phyloP scores from a whole-genome alignment of 2,329 filamentous ascomycete genomes.

The Talaromyces verruculosus region DNA sequence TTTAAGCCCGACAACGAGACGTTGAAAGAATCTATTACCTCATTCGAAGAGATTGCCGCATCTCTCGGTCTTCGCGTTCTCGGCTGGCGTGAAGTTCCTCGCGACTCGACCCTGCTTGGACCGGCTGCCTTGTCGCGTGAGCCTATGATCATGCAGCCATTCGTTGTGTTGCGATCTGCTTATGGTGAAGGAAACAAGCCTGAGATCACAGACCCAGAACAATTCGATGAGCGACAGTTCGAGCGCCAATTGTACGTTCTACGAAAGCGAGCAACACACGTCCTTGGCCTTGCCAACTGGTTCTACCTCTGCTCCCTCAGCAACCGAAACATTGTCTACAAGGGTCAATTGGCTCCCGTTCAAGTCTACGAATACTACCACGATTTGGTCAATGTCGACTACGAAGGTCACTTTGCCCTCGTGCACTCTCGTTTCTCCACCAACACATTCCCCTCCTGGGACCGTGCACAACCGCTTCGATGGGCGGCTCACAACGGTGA shows the following conservation, averaged over 20 bases:
- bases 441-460: conserved; percentile 98
- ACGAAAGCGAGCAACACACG: conserved; percentile 90
- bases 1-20: conserved; percentile 95
- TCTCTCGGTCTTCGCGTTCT: conserved; percentile 84
- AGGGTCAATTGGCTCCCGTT: conserved; percentile 88
- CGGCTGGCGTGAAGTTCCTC: conserved; percentile 93
- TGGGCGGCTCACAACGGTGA: conserved; percentile 99
- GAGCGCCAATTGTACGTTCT: conserved; percentile 93
- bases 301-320: conserved; percentile 96
- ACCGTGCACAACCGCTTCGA: conserved; percentile 89
- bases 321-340: conserved; percentile 99
- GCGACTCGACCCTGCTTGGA: conserved; percentile 88
- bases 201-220: conserved; percentile 71
- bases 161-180: conserved; percentile 80
- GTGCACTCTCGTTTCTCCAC: conserved; percentile 98
- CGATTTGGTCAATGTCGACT: conserved; percentile 93
- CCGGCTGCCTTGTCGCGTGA: conserved; percentile 91
- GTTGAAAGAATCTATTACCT: conserved; percentile 82
- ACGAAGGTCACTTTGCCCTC: conserved; percentile 93
- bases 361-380: conserved; percentile 99
- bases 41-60: conserved; percentile 91
- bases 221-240: conserved; percentile 82
- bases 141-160: conserved; percentile 92
- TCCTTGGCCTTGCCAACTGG: conserved; percentile 95
- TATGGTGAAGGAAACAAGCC: conserved; percentile 82